Percentiles rank a stretch among this genome's conserved stretches.
Evolutionary conservation across 345 rosid genomes (phyloP).

Genomic region (Citropsis articulata): DNA sequence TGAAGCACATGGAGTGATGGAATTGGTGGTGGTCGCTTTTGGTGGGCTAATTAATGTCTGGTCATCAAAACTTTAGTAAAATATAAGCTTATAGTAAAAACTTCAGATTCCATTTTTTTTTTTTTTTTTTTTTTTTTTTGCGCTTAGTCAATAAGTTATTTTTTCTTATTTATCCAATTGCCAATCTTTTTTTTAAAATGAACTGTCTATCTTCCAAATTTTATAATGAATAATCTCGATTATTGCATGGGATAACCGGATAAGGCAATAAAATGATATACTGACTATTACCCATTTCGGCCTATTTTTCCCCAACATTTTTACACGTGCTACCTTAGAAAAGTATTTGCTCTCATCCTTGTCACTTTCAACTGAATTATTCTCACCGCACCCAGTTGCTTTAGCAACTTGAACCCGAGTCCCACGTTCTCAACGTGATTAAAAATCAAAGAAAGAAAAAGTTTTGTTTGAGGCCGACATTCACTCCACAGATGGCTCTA

Average conservation of each 20-base stretch:
- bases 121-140: not conserved
- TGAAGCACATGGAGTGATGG: slow-evolving; percentile 17
- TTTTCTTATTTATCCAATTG: not conserved
- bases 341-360: not conserved
- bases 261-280: not conserved
- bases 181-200: not conserved
- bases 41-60: not conserved
- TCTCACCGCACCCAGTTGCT: not conserved
- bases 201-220: not conserved
- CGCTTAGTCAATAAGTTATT: not conserved
- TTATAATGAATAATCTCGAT: not conserved
- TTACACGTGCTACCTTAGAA: not conserved
- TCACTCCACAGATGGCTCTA: too few relatives aligned
- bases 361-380: not conserved
- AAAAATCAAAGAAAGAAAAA: not conserved
- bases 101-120: not conserved
- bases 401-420: not conserved
- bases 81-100: too few relatives aligned
- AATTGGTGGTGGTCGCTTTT: not conserved
- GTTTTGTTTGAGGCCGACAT: slow-evolving; percentile 1
- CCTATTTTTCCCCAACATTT: not conserved
- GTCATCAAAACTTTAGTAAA: not conserved
- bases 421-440: not conserved
- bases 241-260: not conserved
- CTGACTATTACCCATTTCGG: not conserved